Percentiles rank a stretch among this genome's conserved stretches.
Evolutionary conservation across 2,329 filamentous ascomycete species (phyloP).

Genomic region (Penicillium sp.): DNA sequence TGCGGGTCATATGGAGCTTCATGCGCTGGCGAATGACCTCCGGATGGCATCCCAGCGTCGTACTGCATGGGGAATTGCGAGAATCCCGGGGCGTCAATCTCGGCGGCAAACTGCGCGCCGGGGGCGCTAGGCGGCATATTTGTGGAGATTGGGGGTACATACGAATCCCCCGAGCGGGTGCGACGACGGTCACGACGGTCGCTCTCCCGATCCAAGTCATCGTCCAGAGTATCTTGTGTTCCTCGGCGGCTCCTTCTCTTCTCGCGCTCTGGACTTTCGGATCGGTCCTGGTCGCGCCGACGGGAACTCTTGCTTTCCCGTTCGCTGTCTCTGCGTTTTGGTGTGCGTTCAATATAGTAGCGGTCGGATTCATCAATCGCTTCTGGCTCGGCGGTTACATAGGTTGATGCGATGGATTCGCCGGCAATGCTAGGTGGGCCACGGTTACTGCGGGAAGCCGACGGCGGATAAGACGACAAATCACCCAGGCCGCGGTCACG

Average conservation of each 20-base stretch:
- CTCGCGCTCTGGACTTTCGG: constrained; percentile 28
- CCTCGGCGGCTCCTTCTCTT: constrained; percentile 19
- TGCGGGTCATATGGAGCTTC: constrained; percentile 44
- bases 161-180: constrained; percentile 30
- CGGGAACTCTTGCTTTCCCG: constrained; percentile 24
- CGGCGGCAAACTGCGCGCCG: constrained; percentile 29
- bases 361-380: constrained; percentile 28
- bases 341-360: constrained; percentile 29
- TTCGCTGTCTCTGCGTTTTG: constrained; percentile 28
- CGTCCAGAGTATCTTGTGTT: constrained; percentile 18
- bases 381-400: constrained; percentile 41
- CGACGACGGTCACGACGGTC: constrained; percentile 28
- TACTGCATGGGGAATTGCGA: constrained; percentile 36
- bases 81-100: constrained; percentile 31
- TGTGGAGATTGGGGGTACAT: constrained; percentile 21
- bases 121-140: constrained; percentile 23
- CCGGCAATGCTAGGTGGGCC: constrained; percentile 27
- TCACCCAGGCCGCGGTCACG: constrained; percentile 43
- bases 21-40: constrained; percentile 21
- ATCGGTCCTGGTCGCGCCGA: constrained; percentile 28
- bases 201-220: constrained; percentile 20
- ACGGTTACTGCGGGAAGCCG: constrained; percentile 26
- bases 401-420: constrained; percentile 36
- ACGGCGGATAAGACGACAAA: constrained; percentile 28
- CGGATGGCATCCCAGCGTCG: constrained; percentile 21